These are phyloP conservation scores for Zychaea mexicana DNA, from an alignment of 371 early-diverging fungal genomes.

Conservation along the genomic window DNA sequence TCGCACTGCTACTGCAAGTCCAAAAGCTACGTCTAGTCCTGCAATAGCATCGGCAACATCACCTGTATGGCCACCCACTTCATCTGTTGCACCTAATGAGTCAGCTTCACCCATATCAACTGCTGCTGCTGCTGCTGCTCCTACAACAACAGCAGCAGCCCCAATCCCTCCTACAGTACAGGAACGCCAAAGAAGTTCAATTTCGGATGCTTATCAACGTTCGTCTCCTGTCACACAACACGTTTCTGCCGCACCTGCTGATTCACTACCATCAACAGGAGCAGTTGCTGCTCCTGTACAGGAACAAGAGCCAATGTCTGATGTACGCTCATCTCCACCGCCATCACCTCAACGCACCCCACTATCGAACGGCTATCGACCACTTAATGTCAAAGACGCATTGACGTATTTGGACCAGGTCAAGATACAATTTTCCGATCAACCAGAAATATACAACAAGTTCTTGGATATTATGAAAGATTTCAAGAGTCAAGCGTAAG, in stretches of 20 bases:
- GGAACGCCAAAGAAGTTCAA: too few relatives aligned
- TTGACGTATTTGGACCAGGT: constrained; percentile 98
- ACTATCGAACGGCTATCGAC: constrained; percentile 30
- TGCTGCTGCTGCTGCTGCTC: too few relatives aligned
- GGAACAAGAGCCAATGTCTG: background rate
- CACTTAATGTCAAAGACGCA: constrained; percentile 85
- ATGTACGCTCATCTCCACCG: constrained; percentile 2
- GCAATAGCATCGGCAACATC: too few relatives aligned
- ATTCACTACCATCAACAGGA: background rate
- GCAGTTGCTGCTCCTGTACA: background rate
- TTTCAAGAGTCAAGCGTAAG: constrained; percentile 95
- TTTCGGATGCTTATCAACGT: too few relatives aligned
- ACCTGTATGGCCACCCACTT: too few relatives aligned
- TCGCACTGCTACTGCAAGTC: too few relatives aligned
- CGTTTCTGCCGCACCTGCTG: background rate
- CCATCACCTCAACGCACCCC: constrained; percentile 1
- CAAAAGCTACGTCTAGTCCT: too few relatives aligned
- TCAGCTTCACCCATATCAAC: too few relatives aligned
- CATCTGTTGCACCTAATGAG: too few relatives aligned
- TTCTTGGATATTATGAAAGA: constrained; percentile 99
- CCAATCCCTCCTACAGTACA: too few relatives aligned
- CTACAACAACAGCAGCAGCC: too few relatives aligned
- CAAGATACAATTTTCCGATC: constrained; percentile 89
- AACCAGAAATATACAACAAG: constrained; percentile 95
- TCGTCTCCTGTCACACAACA: background rate